A percentile compares a stretch with the other conserved stretches of the same genome.
Conservation (phyloP, 2,329 filamentous ascomycete genomes). For the Coleophoma cylindrospora region DNA sequence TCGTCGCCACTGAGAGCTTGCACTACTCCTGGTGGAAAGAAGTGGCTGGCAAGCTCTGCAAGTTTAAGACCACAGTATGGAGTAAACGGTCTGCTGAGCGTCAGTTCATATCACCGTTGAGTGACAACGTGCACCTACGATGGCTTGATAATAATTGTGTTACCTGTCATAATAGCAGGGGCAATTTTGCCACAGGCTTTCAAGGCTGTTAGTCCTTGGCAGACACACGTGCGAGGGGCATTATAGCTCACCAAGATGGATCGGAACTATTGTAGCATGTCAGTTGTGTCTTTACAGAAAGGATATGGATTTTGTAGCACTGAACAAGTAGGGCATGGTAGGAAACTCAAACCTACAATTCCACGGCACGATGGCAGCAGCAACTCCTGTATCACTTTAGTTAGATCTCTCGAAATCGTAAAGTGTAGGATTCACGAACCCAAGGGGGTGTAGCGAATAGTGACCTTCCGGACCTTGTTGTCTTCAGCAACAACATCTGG, state of each 20-base stretch:
- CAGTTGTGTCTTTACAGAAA: no score
- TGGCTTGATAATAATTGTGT: constrained; percentile 52
- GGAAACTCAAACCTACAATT: background rate
- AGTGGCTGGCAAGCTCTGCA: constrained; percentile 40
- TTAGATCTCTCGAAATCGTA: no score
- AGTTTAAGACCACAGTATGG: constrained; percentile 47
- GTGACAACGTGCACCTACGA: constrained; percentile 25
- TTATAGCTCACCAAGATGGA: background rate
- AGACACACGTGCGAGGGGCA: background rate
- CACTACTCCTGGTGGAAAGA: constrained; percentile 51
- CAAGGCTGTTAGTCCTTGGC: background rate
- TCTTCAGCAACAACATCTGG: background rate
- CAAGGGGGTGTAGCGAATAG: constrained; percentile 11
- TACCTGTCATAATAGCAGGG: constrained; percentile 44
- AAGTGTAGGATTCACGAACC: background rate
- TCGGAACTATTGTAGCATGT: background rate
- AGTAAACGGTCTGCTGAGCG: constrained; percentile 36
- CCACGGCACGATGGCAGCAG: background rate
- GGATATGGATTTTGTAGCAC: no score
- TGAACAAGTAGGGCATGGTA: background rate
- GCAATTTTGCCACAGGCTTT: constrained; percentile 38
- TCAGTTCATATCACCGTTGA: no score
- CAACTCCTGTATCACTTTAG: background rate
- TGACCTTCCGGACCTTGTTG: constrained; percentile 28
- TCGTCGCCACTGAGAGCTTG: constrained; percentile 50